Percentiles rank a stretch among this genome's conserved stretches.
phyloP scores from a whole-genome alignment of 441 rosid species.

The Manihot esculenta region DNA sequence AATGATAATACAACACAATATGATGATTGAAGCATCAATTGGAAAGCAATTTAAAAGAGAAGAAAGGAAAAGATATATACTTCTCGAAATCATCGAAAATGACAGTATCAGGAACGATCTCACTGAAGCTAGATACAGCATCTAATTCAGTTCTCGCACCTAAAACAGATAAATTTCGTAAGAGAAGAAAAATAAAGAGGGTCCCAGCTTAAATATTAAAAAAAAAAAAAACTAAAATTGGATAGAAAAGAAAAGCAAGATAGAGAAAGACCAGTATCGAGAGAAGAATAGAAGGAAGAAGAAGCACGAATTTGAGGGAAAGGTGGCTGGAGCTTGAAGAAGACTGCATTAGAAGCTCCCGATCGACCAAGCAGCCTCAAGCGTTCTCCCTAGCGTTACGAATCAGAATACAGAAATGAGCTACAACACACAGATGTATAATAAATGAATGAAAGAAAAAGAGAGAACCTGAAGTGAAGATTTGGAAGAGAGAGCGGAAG shows the following conservation, averaged over 20 bases:
- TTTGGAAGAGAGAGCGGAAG: slow-evolving; percentile 48
- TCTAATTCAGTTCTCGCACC: slow-evolving; percentile 72
- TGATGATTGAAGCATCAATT: background rate
- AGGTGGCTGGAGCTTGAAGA: slow-evolving; percentile 41
- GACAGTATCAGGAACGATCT: slow-evolving; percentile 95
- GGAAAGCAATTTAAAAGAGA: background rate
- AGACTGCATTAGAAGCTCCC: slow-evolving; percentile 35
- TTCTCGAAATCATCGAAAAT: slow-evolving; percentile 93
- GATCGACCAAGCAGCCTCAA: slow-evolving; percentile 39
- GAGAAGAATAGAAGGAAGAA: slow-evolving; percentile 53
- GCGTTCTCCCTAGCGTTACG: slow-evolving; percentile 27
- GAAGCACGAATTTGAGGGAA: slow-evolving; percentile 57
- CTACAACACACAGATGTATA: background rate
- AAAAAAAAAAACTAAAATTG: background rate
- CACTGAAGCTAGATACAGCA: slow-evolving; percentile 91
- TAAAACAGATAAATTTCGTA: slow-evolving; percentile 13
- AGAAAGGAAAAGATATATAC: slow-evolving; percentile 28
- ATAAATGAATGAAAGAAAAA: slow-evolving; percentile 5
- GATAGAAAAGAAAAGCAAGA: background rate
- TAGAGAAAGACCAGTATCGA: slow-evolving; percentile 46
- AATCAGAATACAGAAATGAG: background rate
- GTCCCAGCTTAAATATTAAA: background rate
- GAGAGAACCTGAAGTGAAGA: slow-evolving; percentile 41
- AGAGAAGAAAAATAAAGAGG: background rate
- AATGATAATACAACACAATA: background rate